These are phyloP conservation scores for Lumnitzera racemosa DNA, from an alignment of 345 rosid species.

Conservation along the genomic window DNA sequence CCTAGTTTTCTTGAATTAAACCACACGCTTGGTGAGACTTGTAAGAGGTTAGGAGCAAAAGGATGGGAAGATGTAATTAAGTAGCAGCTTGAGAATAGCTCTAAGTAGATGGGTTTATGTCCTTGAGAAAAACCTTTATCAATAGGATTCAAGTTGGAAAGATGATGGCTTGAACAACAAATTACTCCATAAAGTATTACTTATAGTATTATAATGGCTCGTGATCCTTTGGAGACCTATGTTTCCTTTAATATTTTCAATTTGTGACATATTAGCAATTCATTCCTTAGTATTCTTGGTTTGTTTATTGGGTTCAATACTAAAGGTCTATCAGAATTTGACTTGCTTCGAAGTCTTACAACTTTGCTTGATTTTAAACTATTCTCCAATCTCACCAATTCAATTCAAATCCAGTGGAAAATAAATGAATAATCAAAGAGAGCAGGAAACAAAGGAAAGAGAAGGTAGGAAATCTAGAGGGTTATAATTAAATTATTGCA, in stretches of 20 bases:
- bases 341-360: slow-evolving; percentile 45
- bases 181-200: slow-evolving; percentile 4
- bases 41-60: no score
- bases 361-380: slow-evolving; percentile 52
- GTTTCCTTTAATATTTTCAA: slow-evolving; percentile 21
- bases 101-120: no score
- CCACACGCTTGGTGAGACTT: no score
- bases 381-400: slow-evolving; percentile 40
- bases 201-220: slow-evolving; percentile 23
- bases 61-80: no score
- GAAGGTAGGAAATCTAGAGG: no score
- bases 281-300: slow-evolving; percentile 32
- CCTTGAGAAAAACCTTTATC: no score
- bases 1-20: no score
- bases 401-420: no score
- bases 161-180: slow-evolving; percentile 13
- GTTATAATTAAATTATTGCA: no score
- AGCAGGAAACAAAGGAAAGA: no score
- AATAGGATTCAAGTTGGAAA: slow-evolving; percentile 7
- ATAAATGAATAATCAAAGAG: no score
- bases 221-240: slow-evolving; percentile 19
- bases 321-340: slow-evolving; percentile 26
- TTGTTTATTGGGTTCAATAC: slow-evolving; percentile 27
- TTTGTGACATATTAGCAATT: slow-evolving; percentile 23
- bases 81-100: no score